Evolutionary conservation across 306 rosid genomes (phyloP), one percentile per base, ranked within the genome.

Genomic region (Rubus idaeus): DNA sequence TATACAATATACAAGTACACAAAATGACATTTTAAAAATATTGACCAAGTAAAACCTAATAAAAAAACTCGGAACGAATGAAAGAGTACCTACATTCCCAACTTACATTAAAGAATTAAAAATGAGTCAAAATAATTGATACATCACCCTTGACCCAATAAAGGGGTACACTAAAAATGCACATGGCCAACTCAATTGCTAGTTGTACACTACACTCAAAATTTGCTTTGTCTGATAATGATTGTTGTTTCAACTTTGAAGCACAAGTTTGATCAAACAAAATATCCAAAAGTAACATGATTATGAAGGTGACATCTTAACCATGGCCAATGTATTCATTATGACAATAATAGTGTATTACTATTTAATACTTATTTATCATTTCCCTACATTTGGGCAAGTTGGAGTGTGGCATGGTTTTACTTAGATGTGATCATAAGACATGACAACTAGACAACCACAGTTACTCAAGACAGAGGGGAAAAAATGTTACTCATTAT

Each of bases 301-400:
- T 70, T 8, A 50, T 23, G 61, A 47, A 70, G 58, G 16, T 3
- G 74, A 70, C 74, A 70, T 49, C 74, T 47, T 35, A 30, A 30
- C n/a, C 1, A 61, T 4, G 41, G 9, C 8, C 67, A 9, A n/a
- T 4, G 1, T n/a, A n/a, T 55, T 55, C 26, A 20, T 55, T 55
- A n/a, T 55, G 20, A 30, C 9, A 55, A n/a, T 55, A 55, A n/a
- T 55, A 20, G 5, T 50, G 7, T 50, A 14, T 13, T 50, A 50
- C n/a, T 2, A 50, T 6, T 13, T 50, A 50, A 18, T 2, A 50
- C n/a, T 13, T 50, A 3, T 40, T 52, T 17, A 21, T 18, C 37
- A 8, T n/a, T 8, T 71, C 7, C 63, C 53, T 17, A 51, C 20
- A 20, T 53, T 41, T 55, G 51, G 40, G 65, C 37, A 18, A 52